Percentiles rank a stretch among this genome's conserved stretches.
These are phyloP conservation scores for Nannizziopsis arthrosporioides DNA, from an alignment of 2,329 filamentous ascomycete species.

Conservation along the genomic window DNA sequence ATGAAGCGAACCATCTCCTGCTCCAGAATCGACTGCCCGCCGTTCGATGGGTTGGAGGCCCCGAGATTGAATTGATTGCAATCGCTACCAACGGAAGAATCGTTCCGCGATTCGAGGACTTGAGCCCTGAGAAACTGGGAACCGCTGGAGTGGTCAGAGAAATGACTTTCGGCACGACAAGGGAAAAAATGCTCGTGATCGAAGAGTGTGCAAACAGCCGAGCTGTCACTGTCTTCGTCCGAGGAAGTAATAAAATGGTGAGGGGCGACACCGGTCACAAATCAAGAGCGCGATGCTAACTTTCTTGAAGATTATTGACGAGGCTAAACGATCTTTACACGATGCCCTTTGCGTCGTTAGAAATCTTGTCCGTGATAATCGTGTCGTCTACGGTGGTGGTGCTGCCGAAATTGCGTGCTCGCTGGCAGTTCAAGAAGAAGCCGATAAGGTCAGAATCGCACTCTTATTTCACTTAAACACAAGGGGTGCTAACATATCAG, in stretches of 20 bases:
- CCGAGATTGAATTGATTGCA: conserved; percentile 95
- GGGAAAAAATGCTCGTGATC: conserved; percentile 99
- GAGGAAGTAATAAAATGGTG: conserved; percentile 99
- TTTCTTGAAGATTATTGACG: conserved; percentile 72
- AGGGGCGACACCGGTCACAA: conserved; percentile 21
- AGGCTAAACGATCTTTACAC: conserved; percentile 93
- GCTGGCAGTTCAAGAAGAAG: conserved; percentile 86
- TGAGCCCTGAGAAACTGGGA: conserved; percentile 82
- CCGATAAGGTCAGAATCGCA: conserved; percentile 50
- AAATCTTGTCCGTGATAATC: conserved; percentile 90
- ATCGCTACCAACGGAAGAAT: conserved; percentile 98
- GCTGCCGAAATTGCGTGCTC: conserved; percentile 96
- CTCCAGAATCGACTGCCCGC: conserved; percentile 93
- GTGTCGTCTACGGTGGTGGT: conserved; percentile 93
- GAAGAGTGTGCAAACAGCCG: conserved; percentile 98
- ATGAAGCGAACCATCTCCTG: conserved; percentile 94
- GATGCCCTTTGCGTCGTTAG: conserved; percentile 96
- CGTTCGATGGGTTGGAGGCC: conserved; percentile 94
- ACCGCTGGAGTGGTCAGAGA: conserved; percentile 81
- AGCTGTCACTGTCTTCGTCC: conserved; percentile 89
- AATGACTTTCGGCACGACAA: conserved; percentile 91
- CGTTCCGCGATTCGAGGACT: conserved; percentile 90
- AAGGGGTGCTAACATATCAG: conserved; percentile 3
- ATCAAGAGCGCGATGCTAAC: too few relatives aligned
- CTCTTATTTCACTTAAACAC: not conserved